Percentiles rank a stretch among this genome's conserved stretches.
These are phyloP conservation scores for Pythium monospermum DNA, from an alignment of 352 stramenopile species.

Conservation along the genomic window DNA sequence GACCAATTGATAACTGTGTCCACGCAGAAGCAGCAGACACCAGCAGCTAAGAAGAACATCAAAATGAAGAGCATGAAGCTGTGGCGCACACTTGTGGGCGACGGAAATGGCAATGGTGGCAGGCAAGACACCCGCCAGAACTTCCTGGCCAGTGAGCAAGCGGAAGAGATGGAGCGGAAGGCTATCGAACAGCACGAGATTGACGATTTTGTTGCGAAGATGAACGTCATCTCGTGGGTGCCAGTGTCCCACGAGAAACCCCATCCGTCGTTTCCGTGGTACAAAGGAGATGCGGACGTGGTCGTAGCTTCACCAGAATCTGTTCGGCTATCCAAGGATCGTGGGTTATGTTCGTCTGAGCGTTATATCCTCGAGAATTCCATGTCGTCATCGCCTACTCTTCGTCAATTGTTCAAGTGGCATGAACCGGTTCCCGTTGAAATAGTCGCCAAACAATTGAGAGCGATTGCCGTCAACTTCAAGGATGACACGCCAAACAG, in stretches of 20 bases:
- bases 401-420: slow-evolving; percentile 46
- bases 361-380: slow-evolving; percentile 51
- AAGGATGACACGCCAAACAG: slow-evolving; percentile 18
- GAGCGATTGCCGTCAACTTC: slow-evolving; percentile 30
- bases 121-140: neutral
- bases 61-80: slow-evolving; percentile 53
- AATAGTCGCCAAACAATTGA: slow-evolving; percentile 46
- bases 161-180: slow-evolving; percentile 30
- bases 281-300: slow-evolving; percentile 26
- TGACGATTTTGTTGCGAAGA: slow-evolving; percentile 53
- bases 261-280: slow-evolving; percentile 35
- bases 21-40: slow-evolving; percentile 19
- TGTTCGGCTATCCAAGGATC: slow-evolving; percentile 23
- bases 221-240: slow-evolving; percentile 54
- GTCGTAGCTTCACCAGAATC: slow-evolving; percentile 40
- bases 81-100: slow-evolving; percentile 38
- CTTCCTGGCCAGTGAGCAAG: neutral
- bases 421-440: slow-evolving; percentile 29
- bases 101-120: slow-evolving; percentile 16
- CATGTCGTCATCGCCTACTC: slow-evolving; percentile 35
- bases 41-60: slow-evolving; percentile 29
- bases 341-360: slow-evolving; percentile 59
- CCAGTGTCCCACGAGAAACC: slow-evolving; percentile 39
- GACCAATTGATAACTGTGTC: slow-evolving; percentile 36
- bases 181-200: slow-evolving; percentile 42